Evolutionary conservation across 2,329 filamentous ascomycete species (phyloP).

Genomic region (Aspergillus japonicus): DNA sequence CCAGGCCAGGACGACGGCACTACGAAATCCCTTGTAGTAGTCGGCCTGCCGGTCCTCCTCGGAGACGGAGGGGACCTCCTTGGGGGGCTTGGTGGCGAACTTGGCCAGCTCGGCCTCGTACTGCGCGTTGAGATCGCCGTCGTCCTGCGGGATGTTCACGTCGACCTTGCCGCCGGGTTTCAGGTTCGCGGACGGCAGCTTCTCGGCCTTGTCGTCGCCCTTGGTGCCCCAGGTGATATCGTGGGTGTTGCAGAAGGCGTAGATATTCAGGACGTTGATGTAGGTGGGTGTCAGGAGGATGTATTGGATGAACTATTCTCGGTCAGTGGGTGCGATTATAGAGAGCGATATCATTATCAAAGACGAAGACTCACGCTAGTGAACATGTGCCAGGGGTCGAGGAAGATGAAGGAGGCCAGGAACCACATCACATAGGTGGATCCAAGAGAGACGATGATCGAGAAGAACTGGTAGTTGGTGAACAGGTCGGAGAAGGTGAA

Average conservation of each 20-base stretch:
- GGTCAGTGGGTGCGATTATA: constrained; percentile 7
- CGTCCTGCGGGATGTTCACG: constrained; percentile 79
- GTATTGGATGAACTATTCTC: constrained; percentile 76
- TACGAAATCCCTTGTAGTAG: constrained; percentile 96
- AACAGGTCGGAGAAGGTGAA: constrained; percentile 75
- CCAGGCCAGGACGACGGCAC: constrained; percentile 88
- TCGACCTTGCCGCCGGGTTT: constrained; percentile 96
- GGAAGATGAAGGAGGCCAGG: constrained; percentile 85
- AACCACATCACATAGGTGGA: constrained; percentile 95
- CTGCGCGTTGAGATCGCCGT: constrained; percentile 90
- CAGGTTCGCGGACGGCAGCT: constrained; percentile 80
- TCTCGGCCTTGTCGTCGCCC: constrained; percentile 92
- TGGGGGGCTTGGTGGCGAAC: constrained; percentile 72
- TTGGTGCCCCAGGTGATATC: constrained; percentile 98
- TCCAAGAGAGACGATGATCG: constrained; percentile 84
- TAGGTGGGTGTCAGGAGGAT: constrained; percentile 92
- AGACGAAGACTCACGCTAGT: constrained; percentile 57
- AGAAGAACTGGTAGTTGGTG: constrained; percentile 86
- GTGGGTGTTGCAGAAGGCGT: constrained; percentile 97
- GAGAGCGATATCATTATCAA: neutral
- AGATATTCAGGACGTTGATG: constrained; percentile 98
- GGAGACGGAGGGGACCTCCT: constrained; percentile 56
- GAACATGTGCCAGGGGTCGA: constrained; percentile 99
- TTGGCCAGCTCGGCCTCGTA: constrained; percentile 80
- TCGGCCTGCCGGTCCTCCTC: constrained; percentile 83